These are phyloP conservation scores for Leucaena leucocephala DNA, from an alignment of 306 rosid species.

Conservation along the genomic window DNA sequence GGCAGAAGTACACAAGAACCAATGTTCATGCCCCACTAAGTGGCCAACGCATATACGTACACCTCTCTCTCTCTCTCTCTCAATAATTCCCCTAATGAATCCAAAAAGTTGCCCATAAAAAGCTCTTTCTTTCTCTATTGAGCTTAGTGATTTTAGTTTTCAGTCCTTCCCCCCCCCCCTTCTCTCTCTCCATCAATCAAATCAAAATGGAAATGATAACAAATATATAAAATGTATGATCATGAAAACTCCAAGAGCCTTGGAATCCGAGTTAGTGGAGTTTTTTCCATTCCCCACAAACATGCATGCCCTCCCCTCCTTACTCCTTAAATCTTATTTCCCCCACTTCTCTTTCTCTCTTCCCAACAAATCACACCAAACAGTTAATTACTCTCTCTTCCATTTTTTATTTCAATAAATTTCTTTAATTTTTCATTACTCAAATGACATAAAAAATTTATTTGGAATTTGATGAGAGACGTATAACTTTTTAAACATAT, in stretches of 20 bases:
- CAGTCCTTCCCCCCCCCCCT: neutral
- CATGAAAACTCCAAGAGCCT: constrained; percentile 85
- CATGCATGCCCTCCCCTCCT: constrained; percentile 58
- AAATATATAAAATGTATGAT: constrained; percentile 1
- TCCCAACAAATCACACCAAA: neutral
- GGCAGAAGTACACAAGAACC: constrained; percentile 49
- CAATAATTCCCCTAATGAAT: constrained; percentile 69
- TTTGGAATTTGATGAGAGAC: neutral
- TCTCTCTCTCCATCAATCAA: neutral
- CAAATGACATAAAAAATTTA: too few species aligned
- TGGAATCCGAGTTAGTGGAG: constrained; percentile 94
- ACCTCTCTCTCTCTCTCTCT: neutral
- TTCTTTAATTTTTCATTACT: too few species aligned
- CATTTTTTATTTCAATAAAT: neutral
- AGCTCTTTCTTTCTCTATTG: constrained; percentile 38
- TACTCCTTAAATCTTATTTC: constrained; percentile 58
- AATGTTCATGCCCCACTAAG: constrained; percentile 42
- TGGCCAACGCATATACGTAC: neutral
- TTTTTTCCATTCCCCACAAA: constrained; percentile 86
- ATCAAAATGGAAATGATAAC: neutral
- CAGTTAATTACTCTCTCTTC: neutral
- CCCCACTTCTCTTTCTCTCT: constrained; percentile 15
- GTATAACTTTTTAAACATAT: neutral
- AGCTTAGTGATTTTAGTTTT: constrained; percentile 36
- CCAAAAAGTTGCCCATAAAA: constrained; percentile 60